Evolutionary conservation across 2,329 filamentous ascomycete genomes (phyloP), one percentile per base, ranked within the genome.

Genomic region (Aspergillus neoniger): DNA sequence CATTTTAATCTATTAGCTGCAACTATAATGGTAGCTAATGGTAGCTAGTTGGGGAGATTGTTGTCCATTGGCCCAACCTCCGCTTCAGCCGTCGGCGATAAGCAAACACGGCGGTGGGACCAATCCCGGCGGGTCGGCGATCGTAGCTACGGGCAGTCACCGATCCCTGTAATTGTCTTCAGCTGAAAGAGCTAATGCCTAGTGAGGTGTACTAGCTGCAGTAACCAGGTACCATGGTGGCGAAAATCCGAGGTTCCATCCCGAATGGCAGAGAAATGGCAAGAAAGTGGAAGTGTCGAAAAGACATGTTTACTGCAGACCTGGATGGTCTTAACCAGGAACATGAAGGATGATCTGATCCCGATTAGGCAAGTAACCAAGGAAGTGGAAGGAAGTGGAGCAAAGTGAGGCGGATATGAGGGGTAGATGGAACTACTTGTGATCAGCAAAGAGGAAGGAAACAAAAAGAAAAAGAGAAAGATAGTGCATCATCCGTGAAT

Each of bases 401-500:
- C 3, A 30, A 30, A 6, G 5, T 36, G 10, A 36, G 32, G 32
- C 32, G 32, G 32, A 36, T 30, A 30, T 30, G 28, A 30, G 28
- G 28, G 28, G 28, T 30, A 30, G 4, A 30, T 4, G 4, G 4
- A 3, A 14, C 12, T 14, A 6, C 5, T 36, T 5, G 4, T 5
- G 32, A 36, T 36, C 32, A 36, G 4, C 12, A 43, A 4, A 8
- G 39, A 2, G 3, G 39, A 6, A 17, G 8, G 14, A 17, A n/a
- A 17, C n/a, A 17, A 12, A 19, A 19, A 12, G n/a, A 21, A 43
- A 43, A 12, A 4, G 5, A 4, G 23, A 25, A 25, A 44, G 4
- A 4, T 2, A 17, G 12, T 77, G 76, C 76, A 77, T 77, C 75
- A 76, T 77, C 76, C 76, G 76, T 76, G 76, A 78, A 78, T 78